These are phyloP conservation scores for Globisporangium orthogonon DNA, from an alignment of 352 stramenopile genomes.

Conservation along the genomic window DNA sequence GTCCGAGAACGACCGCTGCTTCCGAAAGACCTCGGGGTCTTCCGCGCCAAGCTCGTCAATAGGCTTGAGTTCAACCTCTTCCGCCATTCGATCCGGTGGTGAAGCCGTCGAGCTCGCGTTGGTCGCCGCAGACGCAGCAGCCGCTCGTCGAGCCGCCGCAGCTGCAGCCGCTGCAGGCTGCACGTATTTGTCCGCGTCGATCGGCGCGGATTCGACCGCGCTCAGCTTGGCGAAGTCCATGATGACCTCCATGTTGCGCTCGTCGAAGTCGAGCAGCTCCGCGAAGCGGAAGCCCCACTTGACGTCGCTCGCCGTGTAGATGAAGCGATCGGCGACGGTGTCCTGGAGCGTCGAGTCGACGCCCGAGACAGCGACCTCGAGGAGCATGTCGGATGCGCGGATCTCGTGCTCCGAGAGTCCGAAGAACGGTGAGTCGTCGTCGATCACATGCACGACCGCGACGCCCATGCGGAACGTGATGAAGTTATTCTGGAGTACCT, in stretches of 20 bases:
- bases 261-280: conserved; percentile 67
- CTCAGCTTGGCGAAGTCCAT: conserved; percentile 82
- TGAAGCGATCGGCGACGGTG: conserved; percentile 73
- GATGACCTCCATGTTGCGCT: conserved; percentile 51
- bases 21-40: conserved; percentile 10
- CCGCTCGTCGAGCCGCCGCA: background rate
- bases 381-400: conserved; percentile 58
- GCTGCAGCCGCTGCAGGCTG: conserved; percentile 12
- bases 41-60: conserved; percentile 10
- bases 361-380: conserved; percentile 69
- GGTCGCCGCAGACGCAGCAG: background rate
- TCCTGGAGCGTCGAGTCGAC: conserved; percentile 83
- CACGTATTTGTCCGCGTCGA: conserved; percentile 44
- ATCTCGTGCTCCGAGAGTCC: conserved; percentile 56
- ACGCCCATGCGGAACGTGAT: conserved; percentile 84
- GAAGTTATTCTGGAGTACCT: conserved; percentile 77
- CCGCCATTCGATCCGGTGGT: background rate
- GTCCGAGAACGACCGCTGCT: conserved; percentile 10
- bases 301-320: conserved; percentile 62
- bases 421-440: conserved; percentile 58
- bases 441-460: conserved; percentile 73
- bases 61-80: conserved; percentile 1
- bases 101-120: background rate
- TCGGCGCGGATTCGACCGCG: conserved; percentile 39
- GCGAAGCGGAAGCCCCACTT: conserved; percentile 70